Conservation (phyloP, 1,284 basidiomycete genomes). For the Coniferiporia sulphurascens region DNA sequence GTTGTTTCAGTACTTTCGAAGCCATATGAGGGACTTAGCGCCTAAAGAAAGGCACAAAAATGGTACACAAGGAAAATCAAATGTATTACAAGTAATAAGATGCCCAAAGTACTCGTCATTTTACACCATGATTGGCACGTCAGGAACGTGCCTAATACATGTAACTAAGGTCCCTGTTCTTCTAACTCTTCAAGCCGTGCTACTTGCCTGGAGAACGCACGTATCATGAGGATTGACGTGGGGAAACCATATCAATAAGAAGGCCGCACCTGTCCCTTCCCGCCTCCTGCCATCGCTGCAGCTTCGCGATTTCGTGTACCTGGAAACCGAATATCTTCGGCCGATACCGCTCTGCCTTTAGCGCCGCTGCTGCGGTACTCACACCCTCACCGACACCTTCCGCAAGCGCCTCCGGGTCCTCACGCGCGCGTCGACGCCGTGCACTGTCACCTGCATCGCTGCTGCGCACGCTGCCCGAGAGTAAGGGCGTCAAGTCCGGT, state of each 20-base stretch:
- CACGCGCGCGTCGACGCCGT: conserved; percentile 43
- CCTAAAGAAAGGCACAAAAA: too few species aligned
- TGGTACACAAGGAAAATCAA: background rate
- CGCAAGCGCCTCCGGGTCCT: conserved; percentile 41
- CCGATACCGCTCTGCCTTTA: conserved; percentile 86
- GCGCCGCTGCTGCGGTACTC: conserved; percentile 73
- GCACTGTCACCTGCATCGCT: conserved; percentile 34
- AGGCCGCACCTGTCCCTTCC: conserved; percentile 70
- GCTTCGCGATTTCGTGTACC: conserved; percentile 86
- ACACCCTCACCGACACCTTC: conserved; percentile 58
- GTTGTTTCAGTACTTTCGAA: too few species aligned
- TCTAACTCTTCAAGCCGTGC: conserved; percentile 43
- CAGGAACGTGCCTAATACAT: background rate
- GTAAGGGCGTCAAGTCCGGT: conserved; percentile 37
- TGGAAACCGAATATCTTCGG: conserved; percentile 95
- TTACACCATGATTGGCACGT: background rate
- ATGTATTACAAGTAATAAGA: background rate
- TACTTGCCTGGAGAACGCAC: conserved; percentile 36
- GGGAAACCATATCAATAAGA: background rate
- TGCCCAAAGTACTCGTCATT: background rate
- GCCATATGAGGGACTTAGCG: too few species aligned
- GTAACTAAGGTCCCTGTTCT: conserved; percentile 22
- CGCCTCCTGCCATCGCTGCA: conserved; percentile 91
- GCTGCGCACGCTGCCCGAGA: conserved; percentile 22
- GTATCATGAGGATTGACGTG: background rate